A percentile compares a stretch with the other conserved stretches of the same genome.
phyloP scores from a whole-genome alignment of 2,329 filamentous ascomycete genomes.

The Cytospora schulzeri region DNA sequence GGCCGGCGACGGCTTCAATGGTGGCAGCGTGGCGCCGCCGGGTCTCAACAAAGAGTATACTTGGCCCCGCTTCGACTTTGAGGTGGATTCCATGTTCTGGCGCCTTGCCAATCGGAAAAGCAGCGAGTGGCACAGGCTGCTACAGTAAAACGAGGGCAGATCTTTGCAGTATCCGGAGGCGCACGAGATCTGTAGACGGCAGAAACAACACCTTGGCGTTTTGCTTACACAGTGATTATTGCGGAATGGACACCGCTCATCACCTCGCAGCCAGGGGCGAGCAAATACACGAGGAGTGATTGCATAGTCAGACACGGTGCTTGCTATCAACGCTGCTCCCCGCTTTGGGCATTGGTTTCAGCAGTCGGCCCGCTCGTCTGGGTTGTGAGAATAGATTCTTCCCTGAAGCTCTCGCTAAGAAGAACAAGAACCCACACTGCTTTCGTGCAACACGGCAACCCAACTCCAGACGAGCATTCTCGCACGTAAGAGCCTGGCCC shows the following conservation, averaged over 20 bases:
- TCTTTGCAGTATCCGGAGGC: neutral
- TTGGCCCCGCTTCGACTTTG: neutral
- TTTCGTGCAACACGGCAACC: neutral
- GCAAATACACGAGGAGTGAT: neutral
- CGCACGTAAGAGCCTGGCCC: neutral
- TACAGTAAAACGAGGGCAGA: neutral
- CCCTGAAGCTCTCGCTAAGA: neutral
- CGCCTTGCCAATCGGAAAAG: neutral
- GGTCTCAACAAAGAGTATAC: constrained; percentile 12
- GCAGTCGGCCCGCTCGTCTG: constrained; percentile 1
- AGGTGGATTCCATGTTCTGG: neutral
- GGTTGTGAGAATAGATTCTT: neutral
- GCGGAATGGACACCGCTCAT: neutral
- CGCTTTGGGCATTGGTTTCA: neutral
- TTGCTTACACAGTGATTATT: neutral
- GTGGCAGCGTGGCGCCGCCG: constrained; percentile 21
- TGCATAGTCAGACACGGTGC: neutral
- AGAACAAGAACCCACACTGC: neutral
- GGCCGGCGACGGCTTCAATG: constrained; percentile 14
- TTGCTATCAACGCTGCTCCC: neutral
- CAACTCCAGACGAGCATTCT: neutral
- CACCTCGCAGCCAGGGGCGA: neutral
- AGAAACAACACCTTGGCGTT: neutral
- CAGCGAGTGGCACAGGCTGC: neutral
- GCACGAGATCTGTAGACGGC: neutral